These are phyloP conservation scores for Carex scoparia DNA, from an alignment of 176 grass and related monocot species.

Conservation along the genomic window DNA sequence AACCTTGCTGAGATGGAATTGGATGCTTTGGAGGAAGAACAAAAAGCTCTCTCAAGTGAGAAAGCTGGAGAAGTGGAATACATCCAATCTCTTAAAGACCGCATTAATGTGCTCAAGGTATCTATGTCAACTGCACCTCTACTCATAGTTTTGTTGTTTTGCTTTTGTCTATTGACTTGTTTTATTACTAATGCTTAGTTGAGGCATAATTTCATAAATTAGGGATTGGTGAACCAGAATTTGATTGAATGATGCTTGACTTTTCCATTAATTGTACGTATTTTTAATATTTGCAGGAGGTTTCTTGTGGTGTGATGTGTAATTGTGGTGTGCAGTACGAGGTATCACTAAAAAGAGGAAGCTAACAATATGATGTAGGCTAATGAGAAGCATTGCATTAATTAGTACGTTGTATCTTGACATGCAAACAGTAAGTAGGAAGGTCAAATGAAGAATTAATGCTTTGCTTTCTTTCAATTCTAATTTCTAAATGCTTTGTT, in stretches of 20 bases:
- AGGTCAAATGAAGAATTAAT: background rate
- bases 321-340: slow-evolving; percentile 61
- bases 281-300: slow-evolving; percentile 33
- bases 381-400: background rate
- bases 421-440: background rate
- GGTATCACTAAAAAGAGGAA: slow-evolving; percentile 38
- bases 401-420: background rate
- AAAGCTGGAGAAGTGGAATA: slow-evolving; percentile 65
- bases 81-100: slow-evolving; percentile 50
- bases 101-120: slow-evolving; percentile 71
- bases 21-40: slow-evolving; percentile 55
- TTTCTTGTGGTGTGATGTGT: slow-evolving; percentile 53
- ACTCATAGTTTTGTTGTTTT: background rate
- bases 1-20: slow-evolving; percentile 53
- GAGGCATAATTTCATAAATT: background rate
- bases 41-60: slow-evolving; percentile 57
- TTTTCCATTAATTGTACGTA: background rate
- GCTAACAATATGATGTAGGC: slow-evolving; percentile 4
- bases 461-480: background rate
- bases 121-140: background rate
- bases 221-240: background rate
- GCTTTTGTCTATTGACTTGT: background rate
- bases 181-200: background rate
- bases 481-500: too few species aligned
- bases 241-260: background rate